Evolutionary conservation across 2,329 filamentous ascomycete species (phyloP), one percentile per base, ranked within the genome.

Genomic region (Aspergillus nomiae): DNA sequence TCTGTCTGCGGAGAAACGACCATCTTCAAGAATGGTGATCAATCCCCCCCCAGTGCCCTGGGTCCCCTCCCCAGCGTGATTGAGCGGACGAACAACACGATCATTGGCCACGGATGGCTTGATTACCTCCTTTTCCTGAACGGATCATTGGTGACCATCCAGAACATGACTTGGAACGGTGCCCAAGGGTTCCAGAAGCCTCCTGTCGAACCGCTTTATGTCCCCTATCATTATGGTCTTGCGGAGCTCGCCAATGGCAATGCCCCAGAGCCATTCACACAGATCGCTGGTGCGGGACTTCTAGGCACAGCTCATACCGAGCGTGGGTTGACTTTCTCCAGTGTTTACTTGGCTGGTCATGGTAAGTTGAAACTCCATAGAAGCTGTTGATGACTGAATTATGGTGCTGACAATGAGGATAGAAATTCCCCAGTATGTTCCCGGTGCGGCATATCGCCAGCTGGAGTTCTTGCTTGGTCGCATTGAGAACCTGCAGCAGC

Each of bases 101-200:
- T 95, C 68, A 88, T 95, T 71, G 89, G 84, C 2, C 90, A 94
- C 71, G 92, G 90, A 14, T 80, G 85, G 56, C 83, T 90, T 19
- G 92, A 93, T 77, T 90, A 85, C 71, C 83, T 91, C 63, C 83
- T 92, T 10, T 81, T 89, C 34, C 81, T 84, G 71, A 90, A 91
- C 73, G 91, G 90, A 24, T 90, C 90, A 0, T 81, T 94, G 1
- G 80, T 92, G 11, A 85, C 85, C 1, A 88, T 94, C 62, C 91
- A 94, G 73, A 93, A 93, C 79, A 92, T 94, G 88, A 93, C 90
- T 0, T 94, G 88, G 87, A 86, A 87, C 62, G 91, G 90, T 8
- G 75, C 82, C 48, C 86, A 90, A 58, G 91, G 91, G 0, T 94
- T 94, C 81, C 85, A 88, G 66, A 73, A 76, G 1, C 76, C 78